Evolutionary conservation across 208 protist genomes (phyloP).

Genomic region (Trypanosoma theileri): DNA sequence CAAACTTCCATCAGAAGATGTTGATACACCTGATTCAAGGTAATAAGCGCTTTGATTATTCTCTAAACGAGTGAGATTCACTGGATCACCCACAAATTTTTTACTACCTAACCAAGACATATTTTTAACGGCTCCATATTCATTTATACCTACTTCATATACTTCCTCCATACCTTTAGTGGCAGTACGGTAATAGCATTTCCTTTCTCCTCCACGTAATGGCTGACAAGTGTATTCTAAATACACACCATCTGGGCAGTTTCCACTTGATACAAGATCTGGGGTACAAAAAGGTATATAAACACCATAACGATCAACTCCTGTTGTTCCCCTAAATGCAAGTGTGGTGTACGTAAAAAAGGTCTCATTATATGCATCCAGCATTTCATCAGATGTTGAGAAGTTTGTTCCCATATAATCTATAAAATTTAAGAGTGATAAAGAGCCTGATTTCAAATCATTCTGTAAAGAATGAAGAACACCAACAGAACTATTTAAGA

Average conservation of each 20-base stretch:
- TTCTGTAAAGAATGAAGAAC: constrained; percentile 30
- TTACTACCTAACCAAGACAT: not conserved
- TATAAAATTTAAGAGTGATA: constrained; percentile 31
- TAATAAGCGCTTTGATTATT: not conserved
- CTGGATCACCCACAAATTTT: not conserved
- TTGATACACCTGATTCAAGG: not conserved
- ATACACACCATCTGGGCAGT: constrained; percentile 14
- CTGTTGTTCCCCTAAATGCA: constrained; percentile 26
- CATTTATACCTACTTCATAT: not conserved
- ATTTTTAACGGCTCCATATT: not conserved
- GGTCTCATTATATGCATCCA: constrained; percentile 21
- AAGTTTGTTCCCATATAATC: not conserved
- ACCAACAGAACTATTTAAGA: constrained; percentile 48
- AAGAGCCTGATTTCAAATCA: constrained; percentile 17
- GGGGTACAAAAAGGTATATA: constrained; percentile 42
- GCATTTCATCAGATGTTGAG: constrained; percentile 16
- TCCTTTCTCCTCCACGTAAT: not conserved
- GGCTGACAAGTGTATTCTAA: not conserved
- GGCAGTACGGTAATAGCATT: not conserved
- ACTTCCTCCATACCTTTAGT: not conserved
- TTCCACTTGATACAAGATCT: constrained; percentile 1
- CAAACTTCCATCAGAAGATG: not conserved
- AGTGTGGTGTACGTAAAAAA: constrained; percentile 39
- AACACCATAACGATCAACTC: constrained; percentile 28
- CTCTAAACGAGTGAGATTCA: not conserved